Percentiles rank a stretch among this genome's conserved stretches.
These are phyloP conservation scores for Boletus eberwhitei DNA, from an alignment of 768 basidiomycete species.

Conservation along the genomic window DNA sequence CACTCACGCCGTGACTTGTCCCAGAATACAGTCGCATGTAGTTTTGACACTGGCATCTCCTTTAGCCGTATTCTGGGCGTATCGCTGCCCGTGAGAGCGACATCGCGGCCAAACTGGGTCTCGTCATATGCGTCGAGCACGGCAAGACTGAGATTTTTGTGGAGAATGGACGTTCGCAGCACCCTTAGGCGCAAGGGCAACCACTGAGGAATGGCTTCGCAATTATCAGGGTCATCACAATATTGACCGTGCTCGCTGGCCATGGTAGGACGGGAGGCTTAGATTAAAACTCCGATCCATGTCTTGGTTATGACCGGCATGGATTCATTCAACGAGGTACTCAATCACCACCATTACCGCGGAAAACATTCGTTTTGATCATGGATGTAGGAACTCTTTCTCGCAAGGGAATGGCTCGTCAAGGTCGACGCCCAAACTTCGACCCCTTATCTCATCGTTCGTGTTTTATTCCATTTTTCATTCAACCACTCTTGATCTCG, in stretches of 20 bases:
- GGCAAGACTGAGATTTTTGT: conserved; percentile 49
- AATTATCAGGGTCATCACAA: conserved; percentile 41
- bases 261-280: conserved; percentile 6
- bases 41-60: conserved; percentile 81
- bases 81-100: conserved; percentile 44
- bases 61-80: conserved; percentile 70
- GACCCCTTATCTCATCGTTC: conserved; percentile 69
- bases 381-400: conserved; percentile 47
- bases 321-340: conserved; percentile 49
- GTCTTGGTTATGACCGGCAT: conserved; percentile 24
- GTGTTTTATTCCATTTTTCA: conserved; percentile 29
- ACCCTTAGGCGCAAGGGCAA: conserved; percentile 38
- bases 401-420: conserved; percentile 71
- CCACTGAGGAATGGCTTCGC: conserved; percentile 43
- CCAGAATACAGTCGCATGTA: conserved; percentile 76
- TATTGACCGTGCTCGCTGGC: conserved; percentile 6
- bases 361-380: background rate
- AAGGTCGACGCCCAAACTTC: conserved; percentile 59
- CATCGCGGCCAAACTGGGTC: conserved; percentile 73
- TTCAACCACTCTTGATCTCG: conserved; percentile 6
- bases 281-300: conserved; percentile 24
- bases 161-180: conserved; percentile 42
- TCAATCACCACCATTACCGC: background rate
- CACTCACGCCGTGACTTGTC: conserved; percentile 56
- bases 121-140: conserved; percentile 63